phyloP scores from a whole-genome alignment of 768 basidiomycete genomes.

The Psilocybe azurescens region DNA sequence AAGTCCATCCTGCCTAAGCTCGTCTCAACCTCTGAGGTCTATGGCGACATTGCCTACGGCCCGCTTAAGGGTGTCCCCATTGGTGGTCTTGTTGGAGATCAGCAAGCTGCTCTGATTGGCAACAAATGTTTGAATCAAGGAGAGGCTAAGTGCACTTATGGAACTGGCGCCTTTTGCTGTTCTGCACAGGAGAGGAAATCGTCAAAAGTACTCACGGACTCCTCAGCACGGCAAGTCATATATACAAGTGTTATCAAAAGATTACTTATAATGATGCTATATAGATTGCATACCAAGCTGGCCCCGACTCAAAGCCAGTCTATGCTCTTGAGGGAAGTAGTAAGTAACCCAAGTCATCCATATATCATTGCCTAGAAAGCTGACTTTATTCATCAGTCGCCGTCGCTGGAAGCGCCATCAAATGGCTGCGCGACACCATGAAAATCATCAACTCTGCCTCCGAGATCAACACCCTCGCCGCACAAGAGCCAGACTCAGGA shows the following conservation, averaged over 20 bases:
- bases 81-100: constrained; percentile 95
- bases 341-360: constrained; percentile 42
- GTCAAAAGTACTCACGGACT: constrained; percentile 88
- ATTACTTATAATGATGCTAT: constrained; percentile 5
- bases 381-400: constrained; percentile 56
- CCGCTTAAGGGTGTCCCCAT: constrained; percentile 79
- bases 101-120: constrained; percentile 95
- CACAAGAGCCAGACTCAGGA: constrained; percentile 75
- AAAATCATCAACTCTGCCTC: constrained; percentile 76
- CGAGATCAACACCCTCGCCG: constrained; percentile 88
- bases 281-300: constrained; percentile 90
- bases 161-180: constrained; percentile 96
- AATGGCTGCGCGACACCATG: constrained; percentile 96
- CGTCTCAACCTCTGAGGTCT: constrained; percentile 91
- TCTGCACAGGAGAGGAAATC: constrained; percentile 90
- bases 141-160: constrained; percentile 98
- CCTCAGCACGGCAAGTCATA: constrained; percentile 74
- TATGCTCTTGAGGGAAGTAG: constrained; percentile 96
- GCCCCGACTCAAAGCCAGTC: constrained; percentile 75
- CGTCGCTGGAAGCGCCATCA: constrained; percentile 94
- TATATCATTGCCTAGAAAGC: not conserved
- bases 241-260: not conserved
- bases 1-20: constrained; percentile 81
- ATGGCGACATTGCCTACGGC: constrained; percentile 76
- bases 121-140: constrained; percentile 94